Conservation (phyloP, 2,329 filamentous ascomycete species). For the Fusarium sacchari region DNA sequence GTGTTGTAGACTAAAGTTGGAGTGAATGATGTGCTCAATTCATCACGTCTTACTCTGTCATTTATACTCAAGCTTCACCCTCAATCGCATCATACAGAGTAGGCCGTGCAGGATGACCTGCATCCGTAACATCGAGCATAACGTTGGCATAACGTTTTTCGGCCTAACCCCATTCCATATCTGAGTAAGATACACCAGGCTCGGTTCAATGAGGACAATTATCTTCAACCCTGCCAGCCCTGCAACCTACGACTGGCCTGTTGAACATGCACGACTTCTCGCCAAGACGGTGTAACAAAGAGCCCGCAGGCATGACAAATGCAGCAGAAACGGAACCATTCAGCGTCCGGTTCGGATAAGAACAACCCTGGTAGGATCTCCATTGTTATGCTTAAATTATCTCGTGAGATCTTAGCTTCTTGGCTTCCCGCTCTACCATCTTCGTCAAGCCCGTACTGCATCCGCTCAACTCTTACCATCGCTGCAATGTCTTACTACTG, state of each 20-base stretch:
- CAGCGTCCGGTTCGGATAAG: neutral
- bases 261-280: neutral
- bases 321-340: neutral
- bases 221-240: neutral
- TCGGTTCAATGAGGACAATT: neutral
- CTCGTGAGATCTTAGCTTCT: neutral
- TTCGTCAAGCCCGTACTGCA: neutral
- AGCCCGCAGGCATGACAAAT: conserved; percentile 32
- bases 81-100: neutral
- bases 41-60: neutral
- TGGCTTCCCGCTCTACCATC: neutral
- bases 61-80: neutral
- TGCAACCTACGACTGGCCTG: accelerated
- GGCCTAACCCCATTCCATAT: neutral
- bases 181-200: neutral
- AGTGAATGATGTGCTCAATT: neutral
- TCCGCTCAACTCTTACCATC: neutral
- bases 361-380: neutral
- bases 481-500: neutral
- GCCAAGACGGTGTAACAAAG: conserved; percentile 31
- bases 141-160: neutral
- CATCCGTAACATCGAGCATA: neutral
- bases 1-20: accelerated
- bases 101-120: neutral
- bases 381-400: conserved; percentile 7